Conservation (phyloP, 352 stramenopile genomes). For the Aphanomyces astaci region DNA sequence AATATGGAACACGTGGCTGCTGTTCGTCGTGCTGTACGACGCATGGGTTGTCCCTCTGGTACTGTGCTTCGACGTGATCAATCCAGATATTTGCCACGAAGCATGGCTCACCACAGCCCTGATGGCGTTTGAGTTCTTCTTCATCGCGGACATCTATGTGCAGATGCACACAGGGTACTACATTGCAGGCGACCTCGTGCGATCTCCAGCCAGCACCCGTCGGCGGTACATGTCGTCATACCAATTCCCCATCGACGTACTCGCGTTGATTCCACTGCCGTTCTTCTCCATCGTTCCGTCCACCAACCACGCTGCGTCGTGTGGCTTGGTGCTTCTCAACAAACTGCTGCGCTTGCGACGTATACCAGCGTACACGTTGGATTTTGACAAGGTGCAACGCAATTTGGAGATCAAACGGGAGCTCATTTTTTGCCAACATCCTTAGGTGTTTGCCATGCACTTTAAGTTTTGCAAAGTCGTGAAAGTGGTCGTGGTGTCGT, state of each 20-base stretch:
- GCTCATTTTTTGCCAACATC: not conserved
- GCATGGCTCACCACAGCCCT: slow-evolving; percentile 24
- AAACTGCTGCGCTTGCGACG: slow-evolving; percentile 17
- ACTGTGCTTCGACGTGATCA: slow-evolving; percentile 10
- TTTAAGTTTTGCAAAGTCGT: slow-evolving; percentile 24
- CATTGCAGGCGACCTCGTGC: slow-evolving; percentile 55
- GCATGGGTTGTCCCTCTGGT: slow-evolving; percentile 5
- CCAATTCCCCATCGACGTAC: slow-evolving; percentile 43
- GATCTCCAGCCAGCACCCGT: slow-evolving; percentile 45
- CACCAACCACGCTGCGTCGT: not conserved
- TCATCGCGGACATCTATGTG: slow-evolving; percentile 56
- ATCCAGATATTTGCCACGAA: slow-evolving; percentile 13
- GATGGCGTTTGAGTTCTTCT: slow-evolving; percentile 52
- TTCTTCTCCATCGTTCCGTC: slow-evolving; percentile 34
- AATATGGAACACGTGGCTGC: slow-evolving; percentile 7
- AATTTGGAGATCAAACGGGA: no score
- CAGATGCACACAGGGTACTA: slow-evolving; percentile 71
- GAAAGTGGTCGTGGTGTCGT: slow-evolving; percentile 19
- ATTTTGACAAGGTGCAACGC: slow-evolving; percentile 17
- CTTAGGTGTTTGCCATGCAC: slow-evolving; percentile 16
- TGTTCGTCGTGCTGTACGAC: slow-evolving; percentile 10
- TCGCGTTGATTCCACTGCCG: slow-evolving; percentile 37
- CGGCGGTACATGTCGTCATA: slow-evolving; percentile 51
- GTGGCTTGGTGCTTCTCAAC: slow-evolving; percentile 14
- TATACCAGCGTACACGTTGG: slow-evolving; percentile 9